Evolutionary conservation across 495 filamentous ascomycete species (phyloP).

Genomic region (Penicillium coffeae): DNA sequence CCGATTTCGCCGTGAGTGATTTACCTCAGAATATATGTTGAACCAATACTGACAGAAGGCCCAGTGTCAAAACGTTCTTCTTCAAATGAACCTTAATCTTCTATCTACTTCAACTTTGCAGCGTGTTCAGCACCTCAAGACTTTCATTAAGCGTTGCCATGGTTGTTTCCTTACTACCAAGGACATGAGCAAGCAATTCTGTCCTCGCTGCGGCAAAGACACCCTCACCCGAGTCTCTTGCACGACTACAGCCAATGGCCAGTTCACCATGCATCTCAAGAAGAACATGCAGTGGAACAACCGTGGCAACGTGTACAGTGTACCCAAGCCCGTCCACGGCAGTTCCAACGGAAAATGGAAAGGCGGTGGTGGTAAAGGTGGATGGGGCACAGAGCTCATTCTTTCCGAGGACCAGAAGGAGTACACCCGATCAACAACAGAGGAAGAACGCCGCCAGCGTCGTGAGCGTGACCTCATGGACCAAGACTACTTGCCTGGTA

Average conservation of each 20-base stretch:
- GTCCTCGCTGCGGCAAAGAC: slow-evolving; percentile 80
- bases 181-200: slow-evolving; percentile 89
- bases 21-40: no score
- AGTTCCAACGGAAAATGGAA: slow-evolving; percentile 69
- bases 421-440: slow-evolving; percentile 60
- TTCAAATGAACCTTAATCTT: slow-evolving; percentile 92
- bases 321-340: slow-evolving; percentile 87
- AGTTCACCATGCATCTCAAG: slow-evolving; percentile 85
- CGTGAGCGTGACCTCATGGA: slow-evolving; percentile 84
- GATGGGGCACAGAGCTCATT: slow-evolving; percentile 80
- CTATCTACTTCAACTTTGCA: slow-evolving; percentile 67
- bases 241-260: slow-evolving; percentile 72
- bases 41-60: not conserved
- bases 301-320: slow-evolving; percentile 79
- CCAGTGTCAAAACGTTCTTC: slow-evolving; percentile 77
- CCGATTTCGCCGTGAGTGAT: slow-evolving; percentile 78
- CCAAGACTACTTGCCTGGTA: slow-evolving; percentile 83
- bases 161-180: slow-evolving; percentile 85
- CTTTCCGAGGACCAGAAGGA: slow-evolving; percentile 96
- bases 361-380: slow-evolving; percentile 76
- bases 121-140: slow-evolving; percentile 74
- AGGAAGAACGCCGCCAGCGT: slow-evolving; percentile 58
- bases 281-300: slow-evolving; percentile 96
- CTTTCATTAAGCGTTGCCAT: slow-evolving; percentile 89
- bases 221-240: slow-evolving; percentile 84